phyloP scores from a whole-genome alignment of 352 stramenopile genomes.

The Globisporangium nunn region DNA sequence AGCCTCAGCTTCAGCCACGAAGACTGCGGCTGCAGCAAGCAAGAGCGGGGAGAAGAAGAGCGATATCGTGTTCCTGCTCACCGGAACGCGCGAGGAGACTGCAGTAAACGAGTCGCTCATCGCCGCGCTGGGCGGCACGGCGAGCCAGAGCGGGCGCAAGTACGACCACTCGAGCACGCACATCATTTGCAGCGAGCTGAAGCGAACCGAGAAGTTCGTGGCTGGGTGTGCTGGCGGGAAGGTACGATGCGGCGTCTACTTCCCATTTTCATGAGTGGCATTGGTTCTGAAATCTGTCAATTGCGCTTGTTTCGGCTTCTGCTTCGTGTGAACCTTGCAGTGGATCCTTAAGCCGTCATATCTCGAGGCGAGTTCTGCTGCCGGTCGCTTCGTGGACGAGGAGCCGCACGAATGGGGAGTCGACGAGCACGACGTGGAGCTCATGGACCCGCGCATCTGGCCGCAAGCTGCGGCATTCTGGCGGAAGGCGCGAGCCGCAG shows the following conservation, averaged over 20 bases:
- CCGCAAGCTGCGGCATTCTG: conserved; percentile 47
- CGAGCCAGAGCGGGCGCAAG: conserved; percentile 56
- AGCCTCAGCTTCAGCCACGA: conserved; percentile 2
- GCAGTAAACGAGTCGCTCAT: conserved; percentile 75
- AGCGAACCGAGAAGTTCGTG: conserved; percentile 85
- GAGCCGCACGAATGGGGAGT: conserved; percentile 62
- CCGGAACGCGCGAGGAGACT: conserved; percentile 62
- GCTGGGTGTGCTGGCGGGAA: conserved; percentile 75
- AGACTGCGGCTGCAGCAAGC: conserved; percentile 8
- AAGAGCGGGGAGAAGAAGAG: neutral
- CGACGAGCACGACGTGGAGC: conserved; percentile 37
- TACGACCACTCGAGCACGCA: conserved; percentile 73
- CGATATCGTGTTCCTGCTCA: conserved; percentile 57
- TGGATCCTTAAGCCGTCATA: conserved; percentile 87
- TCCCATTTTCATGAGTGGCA: neutral
- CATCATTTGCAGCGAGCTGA: conserved; percentile 84
- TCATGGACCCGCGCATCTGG: conserved; percentile 78
- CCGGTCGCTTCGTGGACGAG: conserved; percentile 71
- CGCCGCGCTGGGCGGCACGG: conserved; percentile 43
- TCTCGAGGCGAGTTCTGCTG: conserved; percentile 49
- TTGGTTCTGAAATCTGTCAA: neutral
- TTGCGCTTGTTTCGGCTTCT: neutral
- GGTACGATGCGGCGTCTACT: conserved; percentile 19
- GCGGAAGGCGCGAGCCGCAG: conserved; percentile 41
- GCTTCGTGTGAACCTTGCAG: conserved; percentile 17